Percentiles rank a stretch among this genome's conserved stretches.
Evolutionary conservation across 2,329 filamentous ascomycete species (phyloP).

Genomic region (Colletotrichum somersetense): DNA sequence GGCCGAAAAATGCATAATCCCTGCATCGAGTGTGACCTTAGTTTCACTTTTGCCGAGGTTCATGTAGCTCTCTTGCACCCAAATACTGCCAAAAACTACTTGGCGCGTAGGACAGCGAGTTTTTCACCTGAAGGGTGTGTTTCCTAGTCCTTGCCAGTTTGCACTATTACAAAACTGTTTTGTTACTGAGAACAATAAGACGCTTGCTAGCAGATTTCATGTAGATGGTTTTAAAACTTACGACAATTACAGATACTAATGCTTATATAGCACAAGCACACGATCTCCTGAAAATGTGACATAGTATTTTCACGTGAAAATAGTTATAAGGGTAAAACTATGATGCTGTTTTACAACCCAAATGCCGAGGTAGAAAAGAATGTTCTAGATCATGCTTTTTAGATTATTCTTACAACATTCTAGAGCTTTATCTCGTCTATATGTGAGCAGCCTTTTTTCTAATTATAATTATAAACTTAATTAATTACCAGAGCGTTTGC

Average conservation of each 20-base stretch:
- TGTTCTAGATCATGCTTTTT: background rate
- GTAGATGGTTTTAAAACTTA: background rate
- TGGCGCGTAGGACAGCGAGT: background rate
- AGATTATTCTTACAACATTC: too few species aligned
- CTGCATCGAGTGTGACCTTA: background rate
- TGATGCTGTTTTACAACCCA: too few species aligned
- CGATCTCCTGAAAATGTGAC: background rate
- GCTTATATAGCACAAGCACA: background rate
- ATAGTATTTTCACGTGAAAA: background rate
- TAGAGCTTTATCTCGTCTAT: too few species aligned
- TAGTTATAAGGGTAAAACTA: too few species aligned
- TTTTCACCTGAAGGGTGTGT: background rate
- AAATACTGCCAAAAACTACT: too few species aligned
- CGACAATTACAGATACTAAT: background rate
- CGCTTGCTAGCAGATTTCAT: too few species aligned
- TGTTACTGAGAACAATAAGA: too few species aligned
- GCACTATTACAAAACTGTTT: background rate
- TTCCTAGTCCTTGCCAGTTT: background rate
- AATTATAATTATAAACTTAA: too few species aligned
- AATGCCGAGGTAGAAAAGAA: background rate
- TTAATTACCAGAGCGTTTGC: too few species aligned
- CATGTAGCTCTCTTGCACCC: background rate
- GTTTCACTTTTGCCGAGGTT: constrained; percentile 26
- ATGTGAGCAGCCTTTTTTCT: too few species aligned
- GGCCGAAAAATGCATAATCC: background rate